Evolutionary conservation across 176 grass and related monocot genomes (phyloP).

Genomic region (Pontederia crassipes): DNA sequence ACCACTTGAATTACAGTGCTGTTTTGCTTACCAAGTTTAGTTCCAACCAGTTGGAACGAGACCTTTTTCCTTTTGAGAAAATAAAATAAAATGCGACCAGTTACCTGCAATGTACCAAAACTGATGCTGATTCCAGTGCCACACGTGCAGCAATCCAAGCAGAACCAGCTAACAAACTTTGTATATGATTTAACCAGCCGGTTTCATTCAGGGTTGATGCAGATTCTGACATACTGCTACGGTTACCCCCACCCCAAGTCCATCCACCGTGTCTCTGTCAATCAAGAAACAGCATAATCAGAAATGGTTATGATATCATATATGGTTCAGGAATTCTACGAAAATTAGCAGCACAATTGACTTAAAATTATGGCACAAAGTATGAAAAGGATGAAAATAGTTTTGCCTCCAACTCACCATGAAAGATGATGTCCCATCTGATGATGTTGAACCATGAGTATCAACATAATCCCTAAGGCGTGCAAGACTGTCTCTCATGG

Average conservation of each 20-base stretch:
- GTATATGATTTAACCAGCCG: constrained; percentile 89
- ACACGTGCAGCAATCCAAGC: constrained; percentile 97
- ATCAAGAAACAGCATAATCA: too few relatives aligned
- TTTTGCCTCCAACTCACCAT: constrained; percentile 29
- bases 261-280: constrained; percentile 80
- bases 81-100: not conserved
- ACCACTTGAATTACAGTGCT: too few relatives aligned
- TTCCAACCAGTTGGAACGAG: too few relatives aligned
- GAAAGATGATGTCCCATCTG: constrained; percentile 72
- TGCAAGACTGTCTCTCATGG: constrained; percentile 95
- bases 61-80: too few relatives aligned
- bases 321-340: not conserved
- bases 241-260: constrained; percentile 89
- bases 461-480: constrained; percentile 97
- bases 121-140: constrained; percentile 65
- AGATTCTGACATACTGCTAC: constrained; percentile 95
- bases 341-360: not conserved
- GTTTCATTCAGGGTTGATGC: constrained; percentile 70
- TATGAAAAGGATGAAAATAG: not conserved
- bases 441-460: constrained; percentile 72
- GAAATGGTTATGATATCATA: not conserved
- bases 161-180: constrained; percentile 81
- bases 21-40: too few relatives aligned
- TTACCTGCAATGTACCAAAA: constrained; percentile 99
- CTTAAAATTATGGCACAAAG: too few relatives aligned